Base-by-base conservation (phyloP, 1,284 basidiomycete species). In the Ustilago sp. region DNA sequence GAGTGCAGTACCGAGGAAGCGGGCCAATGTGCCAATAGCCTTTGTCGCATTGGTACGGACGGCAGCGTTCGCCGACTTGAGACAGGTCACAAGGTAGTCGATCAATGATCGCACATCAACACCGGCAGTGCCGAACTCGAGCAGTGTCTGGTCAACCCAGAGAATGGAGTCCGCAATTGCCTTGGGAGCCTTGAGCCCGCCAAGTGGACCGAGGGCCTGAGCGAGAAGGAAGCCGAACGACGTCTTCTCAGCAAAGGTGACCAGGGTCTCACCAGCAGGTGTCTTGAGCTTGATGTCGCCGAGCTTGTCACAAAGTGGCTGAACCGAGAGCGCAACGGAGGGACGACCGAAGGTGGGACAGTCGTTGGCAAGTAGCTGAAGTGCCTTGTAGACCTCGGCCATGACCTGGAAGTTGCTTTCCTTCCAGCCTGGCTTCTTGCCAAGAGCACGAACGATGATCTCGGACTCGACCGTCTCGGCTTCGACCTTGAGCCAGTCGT, bases 271-370 rank as follows among this genome's bases (percentile, higher is more conserved):
- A 38, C 94, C 93, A n/a, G 96, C 94, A 1, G 95, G 92, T 84
- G 95, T 98, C 89, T 98, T 99, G 74, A 99, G 88, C 87, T 99
- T 99, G 88, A 93, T 88, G 83, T 99, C 97, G 34, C 97, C 97
- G 53, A 99, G 89, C 87, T 99, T 99, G 87, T 99, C 97, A 48
- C 91, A 92, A 48, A 98, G 87, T 83, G 94, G 93, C n/a, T 91
- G 90, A 7, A 95, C 90, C 54, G 90, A 91, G 23, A 99, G 88
- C 1, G 94, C 94, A 2, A 92, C 90, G 56, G 93, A 94, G 1
- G 94, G 92, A 78, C 93, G 90, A 38, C 93, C 92, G 86, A 99
- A 99, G 0, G 91, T 90, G 1, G 94, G 91, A 74, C 91, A 93
- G 39, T 89, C 88, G 79, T 93, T 91, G 0, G 95, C 93, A 54